These are phyloP conservation scores for Micractinium sp. DNA, from an alignment of 139 green algal genomes.

Conservation along the genomic window DNA sequence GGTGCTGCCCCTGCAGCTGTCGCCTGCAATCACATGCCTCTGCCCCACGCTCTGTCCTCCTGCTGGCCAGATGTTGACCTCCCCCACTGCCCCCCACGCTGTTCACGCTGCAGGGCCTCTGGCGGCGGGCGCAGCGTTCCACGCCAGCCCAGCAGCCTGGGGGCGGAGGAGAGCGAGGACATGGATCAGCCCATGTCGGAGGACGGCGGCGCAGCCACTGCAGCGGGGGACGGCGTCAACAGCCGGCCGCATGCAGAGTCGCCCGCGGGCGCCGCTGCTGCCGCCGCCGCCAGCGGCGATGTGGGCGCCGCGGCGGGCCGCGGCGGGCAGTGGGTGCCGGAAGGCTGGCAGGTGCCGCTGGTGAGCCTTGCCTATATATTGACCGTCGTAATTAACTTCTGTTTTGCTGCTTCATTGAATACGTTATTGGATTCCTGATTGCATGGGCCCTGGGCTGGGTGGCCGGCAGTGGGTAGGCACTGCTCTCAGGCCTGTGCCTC, in stretches of 20 bases:
- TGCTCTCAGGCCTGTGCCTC: no score
- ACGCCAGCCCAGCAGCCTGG: not conserved
- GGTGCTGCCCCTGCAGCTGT: no score
- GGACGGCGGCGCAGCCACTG: not conserved
- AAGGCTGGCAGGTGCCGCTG: not conserved
- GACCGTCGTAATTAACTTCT: no score
- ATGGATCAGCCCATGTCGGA: not conserved
- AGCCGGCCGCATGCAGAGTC: not conserved
- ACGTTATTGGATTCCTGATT: no score
- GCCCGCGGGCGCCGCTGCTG: not conserved
- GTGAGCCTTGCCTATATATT: not conserved
- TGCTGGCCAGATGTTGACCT: no score
- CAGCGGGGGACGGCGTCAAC: not conserved
- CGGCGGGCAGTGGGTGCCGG: not conserved
- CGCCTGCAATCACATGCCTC: no score
- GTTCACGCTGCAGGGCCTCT: not conserved
- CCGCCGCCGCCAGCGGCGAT: no score
- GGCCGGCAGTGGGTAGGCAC: no score
- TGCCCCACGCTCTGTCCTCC: no score
- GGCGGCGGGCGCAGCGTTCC: not conserved
- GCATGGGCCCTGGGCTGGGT: no score
- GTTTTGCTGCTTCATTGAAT: no score
- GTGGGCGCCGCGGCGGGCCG: not conserved
- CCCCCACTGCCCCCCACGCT: not conserved
- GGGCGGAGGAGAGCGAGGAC: not conserved